Evolutionary conservation across 73 alveolate genomes (phyloP).

Genomic region (Tetrahymena borealis): DNA sequence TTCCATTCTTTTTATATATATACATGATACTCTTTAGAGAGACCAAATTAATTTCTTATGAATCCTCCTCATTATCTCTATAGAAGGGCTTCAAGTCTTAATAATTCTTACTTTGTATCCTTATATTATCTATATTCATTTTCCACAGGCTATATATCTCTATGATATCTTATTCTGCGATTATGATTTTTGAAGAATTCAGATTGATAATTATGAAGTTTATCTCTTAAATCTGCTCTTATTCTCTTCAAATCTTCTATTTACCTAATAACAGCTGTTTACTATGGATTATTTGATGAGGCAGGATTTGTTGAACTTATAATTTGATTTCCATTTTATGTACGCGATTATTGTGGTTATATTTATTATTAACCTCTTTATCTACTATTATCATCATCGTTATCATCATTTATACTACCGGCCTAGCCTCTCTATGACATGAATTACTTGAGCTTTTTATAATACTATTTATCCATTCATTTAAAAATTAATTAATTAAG

Average conservation of each 20-base stretch:
- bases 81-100: conserved; percentile 18
- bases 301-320: too few relatives aligned
- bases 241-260: conserved; percentile 32
- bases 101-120: conserved; percentile 52
- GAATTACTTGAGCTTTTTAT: conserved; percentile 54
- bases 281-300: neutral
- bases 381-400: conserved; percentile 3
- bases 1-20: too few relatives aligned
- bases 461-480: conserved; percentile 55
- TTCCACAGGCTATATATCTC: conserved; percentile 72
- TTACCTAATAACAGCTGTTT: neutral
- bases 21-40: neutral
- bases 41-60: neutral
- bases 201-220: conserved; percentile 52
- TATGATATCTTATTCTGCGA: conserved; percentile 63
- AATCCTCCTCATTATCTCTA: neutral
- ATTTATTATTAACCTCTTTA: conserved; percentile 3
- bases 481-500: too few relatives aligned
- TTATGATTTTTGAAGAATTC: conserved; percentile 58
- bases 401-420: neutral
- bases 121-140: conserved; percentile 61
- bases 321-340: neutral
- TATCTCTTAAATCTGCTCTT: conserved; percentile 49
- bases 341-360: neutral
- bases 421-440: conserved; percentile 25